Conservation (phyloP, 805 yeast genomes). For the Wickerhamiella hasegawae region DNA sequence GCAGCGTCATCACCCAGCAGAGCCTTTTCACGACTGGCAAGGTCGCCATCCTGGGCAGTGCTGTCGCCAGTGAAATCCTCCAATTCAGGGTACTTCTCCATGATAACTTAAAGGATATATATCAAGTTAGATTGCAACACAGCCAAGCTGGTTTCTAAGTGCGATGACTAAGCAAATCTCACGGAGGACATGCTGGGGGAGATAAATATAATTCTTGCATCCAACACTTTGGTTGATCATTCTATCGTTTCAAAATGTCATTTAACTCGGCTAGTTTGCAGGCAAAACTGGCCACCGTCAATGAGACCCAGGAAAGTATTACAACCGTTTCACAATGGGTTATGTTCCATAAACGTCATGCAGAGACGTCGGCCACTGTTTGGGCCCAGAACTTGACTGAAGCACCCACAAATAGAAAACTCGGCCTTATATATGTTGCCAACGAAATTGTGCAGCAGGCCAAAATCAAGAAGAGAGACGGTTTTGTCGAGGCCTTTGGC, state of each 20-base stretch:
- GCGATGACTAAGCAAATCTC: too few relatives aligned
- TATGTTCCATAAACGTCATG: slow-evolving; percentile 47
- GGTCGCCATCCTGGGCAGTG: slow-evolving; percentile 21
- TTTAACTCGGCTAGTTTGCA: slow-evolving; percentile 13
- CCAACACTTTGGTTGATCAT: not conserved
- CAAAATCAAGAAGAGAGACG: slow-evolving; percentile 41
- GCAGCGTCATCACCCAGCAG: slow-evolving; percentile 25
- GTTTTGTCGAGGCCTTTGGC: slow-evolving; percentile 43
- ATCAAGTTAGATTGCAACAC: too few relatives aligned
- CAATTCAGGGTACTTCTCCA: slow-evolving; percentile 52
- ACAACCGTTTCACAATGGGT: slow-evolving; percentile 61
- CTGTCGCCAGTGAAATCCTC: slow-evolving; percentile 27
- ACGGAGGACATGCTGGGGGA: too few relatives aligned
- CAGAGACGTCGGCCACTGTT: slow-evolving; percentile 32
- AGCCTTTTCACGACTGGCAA: slow-evolving; percentile 27
- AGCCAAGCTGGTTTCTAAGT: too few relatives aligned
- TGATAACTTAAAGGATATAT: slow-evolving; percentile 1
- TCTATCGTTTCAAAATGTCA: slow-evolving; percentile 8
- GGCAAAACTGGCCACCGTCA: slow-evolving; percentile 23
- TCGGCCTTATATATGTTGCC: slow-evolving; percentile 51
- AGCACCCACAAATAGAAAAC: slow-evolving; percentile 27
- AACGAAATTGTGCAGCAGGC: slow-evolving; percentile 76
- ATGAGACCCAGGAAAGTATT: slow-evolving; percentile 56
- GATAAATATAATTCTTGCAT: too few relatives aligned
- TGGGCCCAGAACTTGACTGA: slow-evolving; percentile 30